These are phyloP conservation scores for Ceratobasidium papillatum DNA, from an alignment of 1,284 basidiomycete genomes.

Conservation along the genomic window DNA sequence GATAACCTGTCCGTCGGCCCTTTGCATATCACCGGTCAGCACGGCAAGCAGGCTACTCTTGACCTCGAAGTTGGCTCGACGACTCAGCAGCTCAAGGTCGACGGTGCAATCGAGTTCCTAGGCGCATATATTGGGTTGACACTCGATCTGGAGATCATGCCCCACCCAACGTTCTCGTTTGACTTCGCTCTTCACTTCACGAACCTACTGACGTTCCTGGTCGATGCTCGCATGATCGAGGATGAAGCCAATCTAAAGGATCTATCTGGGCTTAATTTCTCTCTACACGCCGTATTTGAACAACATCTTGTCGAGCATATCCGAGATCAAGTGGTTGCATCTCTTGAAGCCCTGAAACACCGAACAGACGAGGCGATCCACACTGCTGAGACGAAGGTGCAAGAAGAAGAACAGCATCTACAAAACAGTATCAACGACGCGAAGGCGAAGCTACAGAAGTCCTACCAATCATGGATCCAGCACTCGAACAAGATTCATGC, in stretches of 20 bases:
- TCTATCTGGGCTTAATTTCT: background rate
- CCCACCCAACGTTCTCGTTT: background rate
- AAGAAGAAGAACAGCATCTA: background rate
- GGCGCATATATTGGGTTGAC: background rate
- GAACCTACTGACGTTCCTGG: background rate
- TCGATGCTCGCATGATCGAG: background rate
- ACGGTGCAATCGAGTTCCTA: constrained; percentile 6
- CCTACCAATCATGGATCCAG: background rate
- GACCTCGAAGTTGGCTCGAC: constrained; percentile 3
- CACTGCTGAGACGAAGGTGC: background rate
- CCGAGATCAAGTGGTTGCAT: background rate
- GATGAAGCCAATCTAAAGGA: background rate
- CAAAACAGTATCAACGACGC: background rate
- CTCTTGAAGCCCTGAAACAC: background rate
- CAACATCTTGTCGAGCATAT: background rate
- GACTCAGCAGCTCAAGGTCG: background rate
- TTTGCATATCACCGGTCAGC: background rate
- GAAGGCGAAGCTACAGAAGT: background rate
- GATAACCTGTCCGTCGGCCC: constrained; percentile 6
- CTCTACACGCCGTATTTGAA: background rate
- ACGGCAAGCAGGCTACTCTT: background rate
- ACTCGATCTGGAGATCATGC: background rate
- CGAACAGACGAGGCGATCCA: background rate
- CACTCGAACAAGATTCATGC: background rate
- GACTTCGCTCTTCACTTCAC: constrained; percentile 12